These are phyloP conservation scores for Trapa bicornis DNA, from an alignment of 345 rosid genomes.

Conservation along the genomic window DNA sequence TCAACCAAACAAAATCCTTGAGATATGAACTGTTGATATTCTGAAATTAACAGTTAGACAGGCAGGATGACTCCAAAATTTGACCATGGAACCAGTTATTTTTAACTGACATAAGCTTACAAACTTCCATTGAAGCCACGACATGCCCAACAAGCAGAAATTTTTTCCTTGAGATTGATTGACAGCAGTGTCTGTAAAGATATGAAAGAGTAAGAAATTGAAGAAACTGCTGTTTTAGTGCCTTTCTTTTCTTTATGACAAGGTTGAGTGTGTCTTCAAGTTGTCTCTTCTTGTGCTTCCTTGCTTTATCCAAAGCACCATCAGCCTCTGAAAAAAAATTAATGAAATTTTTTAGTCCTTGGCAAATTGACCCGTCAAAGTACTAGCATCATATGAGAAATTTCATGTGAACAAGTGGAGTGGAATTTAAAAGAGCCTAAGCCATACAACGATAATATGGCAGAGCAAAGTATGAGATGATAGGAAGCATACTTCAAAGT, in stretches of 20 bases:
- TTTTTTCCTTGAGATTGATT: neutral
- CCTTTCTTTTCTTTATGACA: slow-evolving; percentile 89
- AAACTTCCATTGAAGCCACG: neutral
- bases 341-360: neutral
- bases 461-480: no score
- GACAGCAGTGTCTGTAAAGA: neutral
- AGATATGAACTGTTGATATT: neutral
- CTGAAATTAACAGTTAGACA: neutral
- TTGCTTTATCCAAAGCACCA: slow-evolving; percentile 98
- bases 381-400: neutral
- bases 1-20: neutral
- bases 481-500: neutral
- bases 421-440: neutral
- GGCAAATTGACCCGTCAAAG: neutral
- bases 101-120: neutral
- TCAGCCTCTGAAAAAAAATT: slow-evolving; percentile 69
- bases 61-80: neutral
- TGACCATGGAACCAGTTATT: neutral
- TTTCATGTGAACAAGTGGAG: neutral
- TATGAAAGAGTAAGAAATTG: neutral
- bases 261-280: slow-evolving; percentile 93
- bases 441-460: neutral
- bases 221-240: slow-evolving; percentile 11
- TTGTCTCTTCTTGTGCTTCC: slow-evolving; percentile 97
- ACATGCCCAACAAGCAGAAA: neutral